These are phyloP conservation scores for Candolleomyces efflorescens DNA, from an alignment of 768 basidiomycete genomes.

Conservation along the genomic window DNA sequence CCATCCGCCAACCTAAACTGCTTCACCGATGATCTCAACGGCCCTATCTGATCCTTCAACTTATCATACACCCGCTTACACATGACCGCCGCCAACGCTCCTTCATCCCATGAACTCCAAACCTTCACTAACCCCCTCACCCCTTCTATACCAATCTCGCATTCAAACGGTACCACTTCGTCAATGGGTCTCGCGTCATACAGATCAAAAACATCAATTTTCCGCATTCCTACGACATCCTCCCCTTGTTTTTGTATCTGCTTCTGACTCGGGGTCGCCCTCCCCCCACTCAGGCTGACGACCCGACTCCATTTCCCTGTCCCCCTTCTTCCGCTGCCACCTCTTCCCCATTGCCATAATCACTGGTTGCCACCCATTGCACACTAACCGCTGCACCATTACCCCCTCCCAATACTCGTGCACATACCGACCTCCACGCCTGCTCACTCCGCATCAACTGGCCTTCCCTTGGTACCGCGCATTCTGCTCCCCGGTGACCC, in stretches of 20 bases:
- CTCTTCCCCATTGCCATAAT: not conserved
- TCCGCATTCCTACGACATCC: not conserved
- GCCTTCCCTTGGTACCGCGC: not conserved
- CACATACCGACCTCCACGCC: not conserved
- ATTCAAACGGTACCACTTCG: not conserved
- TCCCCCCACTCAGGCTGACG: not conserved
- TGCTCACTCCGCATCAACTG: not conserved
- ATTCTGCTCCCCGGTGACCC: not conserved
- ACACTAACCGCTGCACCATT: not conserved
- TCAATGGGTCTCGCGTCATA: not conserved
- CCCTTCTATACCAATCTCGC: not conserved
- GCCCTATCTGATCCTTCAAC: not conserved
- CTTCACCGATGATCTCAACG: not conserved
- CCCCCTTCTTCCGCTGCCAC: not conserved
- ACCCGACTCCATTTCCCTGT: not conserved
- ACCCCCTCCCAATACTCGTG: not conserved
- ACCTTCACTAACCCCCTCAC: not conserved
- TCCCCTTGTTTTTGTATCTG: not conserved
- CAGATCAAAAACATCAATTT: not conserved
- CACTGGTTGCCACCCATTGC: not conserved
- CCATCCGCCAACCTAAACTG: constrained; percentile 1
- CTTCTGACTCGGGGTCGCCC: not conserved
- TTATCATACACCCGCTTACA: not conserved
- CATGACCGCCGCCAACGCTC: not conserved
- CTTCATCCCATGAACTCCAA: not conserved